phyloP scores from a whole-genome alignment of 257 asterid species.

The Solanum medicagineum region DNA sequence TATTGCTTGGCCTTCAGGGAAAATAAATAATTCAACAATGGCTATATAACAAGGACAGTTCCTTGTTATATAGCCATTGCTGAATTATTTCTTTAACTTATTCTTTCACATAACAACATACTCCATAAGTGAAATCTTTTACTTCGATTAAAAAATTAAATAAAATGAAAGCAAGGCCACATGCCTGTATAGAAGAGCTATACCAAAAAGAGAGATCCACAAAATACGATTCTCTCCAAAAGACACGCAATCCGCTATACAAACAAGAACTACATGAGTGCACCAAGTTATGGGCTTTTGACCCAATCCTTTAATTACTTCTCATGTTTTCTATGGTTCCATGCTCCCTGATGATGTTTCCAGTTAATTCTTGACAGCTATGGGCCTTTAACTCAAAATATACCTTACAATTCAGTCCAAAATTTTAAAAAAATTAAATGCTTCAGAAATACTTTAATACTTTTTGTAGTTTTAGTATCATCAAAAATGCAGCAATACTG shows the following conservation, averaged over 20 bases:
- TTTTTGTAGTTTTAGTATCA: not conserved
- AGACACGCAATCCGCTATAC: not conserved
- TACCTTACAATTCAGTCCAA: not conserved
- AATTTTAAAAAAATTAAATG: not conserved
- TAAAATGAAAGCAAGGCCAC: too few relatives aligned
- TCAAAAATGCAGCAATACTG: not conserved
- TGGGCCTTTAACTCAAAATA: not conserved
- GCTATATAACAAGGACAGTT: not conserved
- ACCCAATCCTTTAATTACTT: not conserved
- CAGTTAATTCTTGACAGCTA: not conserved
- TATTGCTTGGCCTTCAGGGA: not conserved
- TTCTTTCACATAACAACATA: not conserved
- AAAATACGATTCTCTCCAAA: not conserved
- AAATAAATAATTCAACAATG: not conserved
- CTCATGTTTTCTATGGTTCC: not conserved
- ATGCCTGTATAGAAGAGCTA: not conserved
- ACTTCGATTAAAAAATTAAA: too few relatives aligned
- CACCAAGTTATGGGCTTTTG: not conserved
- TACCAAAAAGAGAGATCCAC: not conserved
- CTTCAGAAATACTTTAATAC: not conserved
- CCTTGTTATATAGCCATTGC: not conserved
- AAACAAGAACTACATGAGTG: not conserved
- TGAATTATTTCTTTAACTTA: not conserved
- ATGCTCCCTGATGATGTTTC: not conserved
- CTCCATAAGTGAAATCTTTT: not conserved